Evolutionary conservation across 169 alveolate genomes (phyloP).

Genomic region (Eimeria acervulina): DNA sequence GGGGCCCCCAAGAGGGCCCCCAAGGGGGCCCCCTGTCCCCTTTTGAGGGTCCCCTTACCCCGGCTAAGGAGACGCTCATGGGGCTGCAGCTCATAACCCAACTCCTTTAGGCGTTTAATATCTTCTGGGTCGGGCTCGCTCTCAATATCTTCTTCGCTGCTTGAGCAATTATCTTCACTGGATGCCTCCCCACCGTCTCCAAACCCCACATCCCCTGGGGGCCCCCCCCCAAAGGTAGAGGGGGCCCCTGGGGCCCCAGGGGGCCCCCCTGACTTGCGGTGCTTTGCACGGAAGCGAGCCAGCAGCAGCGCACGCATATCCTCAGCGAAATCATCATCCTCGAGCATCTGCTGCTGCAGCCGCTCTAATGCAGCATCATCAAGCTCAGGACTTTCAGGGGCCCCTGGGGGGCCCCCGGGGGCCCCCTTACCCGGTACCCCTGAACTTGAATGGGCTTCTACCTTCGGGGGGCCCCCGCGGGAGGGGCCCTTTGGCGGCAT

Average conservation of each 20-base stretch:
- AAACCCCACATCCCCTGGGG: conserved; percentile 6
- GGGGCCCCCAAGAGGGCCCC: conserved; percentile 4
- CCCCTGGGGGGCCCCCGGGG: conserved; percentile 34
- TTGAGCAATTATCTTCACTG: not conserved
- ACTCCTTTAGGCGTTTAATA: not conserved
- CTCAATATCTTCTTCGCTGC: not conserved
- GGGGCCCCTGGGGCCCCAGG: conserved; percentile 6
- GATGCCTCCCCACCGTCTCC: not conserved
- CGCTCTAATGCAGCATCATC: conserved; percentile 43
- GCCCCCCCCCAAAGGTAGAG: conserved; percentile 42
- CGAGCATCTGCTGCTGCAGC: conserved; percentile 51
- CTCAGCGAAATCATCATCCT: conserved; percentile 48
- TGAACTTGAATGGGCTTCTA: not conserved
- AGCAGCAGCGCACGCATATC: conserved; percentile 76
- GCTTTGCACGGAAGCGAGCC: conserved; percentile 53
- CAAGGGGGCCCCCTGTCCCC: not conserved
- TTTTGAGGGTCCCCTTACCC: not conserved
- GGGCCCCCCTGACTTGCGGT: conserved; percentile 37
- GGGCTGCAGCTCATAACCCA: conserved; percentile 60
- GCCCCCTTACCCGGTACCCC: not conserved
- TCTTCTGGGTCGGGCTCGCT: conserved; percentile 22
- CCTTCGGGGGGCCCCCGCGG: not conserved
- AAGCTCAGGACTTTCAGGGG: conserved; percentile 11
- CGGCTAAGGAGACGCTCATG: conserved; percentile 25
- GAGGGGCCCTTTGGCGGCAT: conserved; percentile 41